These are phyloP conservation scores for Penicillium sp. DNA, from an alignment of 2,329 filamentous ascomycete species.

Conservation along the genomic window DNA sequence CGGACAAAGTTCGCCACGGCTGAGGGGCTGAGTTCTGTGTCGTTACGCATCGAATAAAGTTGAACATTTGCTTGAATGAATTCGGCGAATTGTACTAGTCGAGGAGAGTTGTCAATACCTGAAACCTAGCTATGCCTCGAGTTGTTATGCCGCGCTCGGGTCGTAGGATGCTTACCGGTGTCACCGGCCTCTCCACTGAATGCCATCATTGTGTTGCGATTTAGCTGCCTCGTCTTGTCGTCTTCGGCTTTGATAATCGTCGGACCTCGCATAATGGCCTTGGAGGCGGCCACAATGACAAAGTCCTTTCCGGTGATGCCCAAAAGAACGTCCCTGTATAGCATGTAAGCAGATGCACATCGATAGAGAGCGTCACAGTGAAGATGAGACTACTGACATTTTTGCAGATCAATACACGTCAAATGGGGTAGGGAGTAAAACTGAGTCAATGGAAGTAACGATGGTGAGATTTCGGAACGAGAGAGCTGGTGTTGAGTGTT, in stretches of 20 bases:
- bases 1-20: conserved; percentile 91
- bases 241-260: conserved; percentile 92
- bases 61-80: conserved; percentile 98
- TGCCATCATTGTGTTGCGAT: conserved; percentile 90
- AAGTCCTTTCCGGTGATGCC: conserved; percentile 99
- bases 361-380: conserved; percentile 2
- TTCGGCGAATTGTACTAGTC: conserved; percentile 90
- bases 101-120: conserved; percentile 12
- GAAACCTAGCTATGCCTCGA: not conserved
- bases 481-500: conserved; percentile 21
- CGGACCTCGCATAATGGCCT: conserved; percentile 95
- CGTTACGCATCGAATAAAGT: conserved; percentile 98
- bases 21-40: conserved; percentile 80
- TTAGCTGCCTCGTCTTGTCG: conserved; percentile 90
- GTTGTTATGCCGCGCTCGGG: not conserved
- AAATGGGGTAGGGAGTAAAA: conserved; percentile 18
- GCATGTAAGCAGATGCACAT: conserved; percentile 16
- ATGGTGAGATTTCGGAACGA: conserved; percentile 11
- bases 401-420: conserved; percentile 16
- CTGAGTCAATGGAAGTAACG: conserved; percentile 15
- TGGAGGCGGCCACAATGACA: conserved; percentile 93
- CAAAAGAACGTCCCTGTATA: conserved; percentile 83
- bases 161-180: conserved; percentile 57
- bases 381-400: conserved; percentile 22
- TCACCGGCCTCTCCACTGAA: conserved; percentile 96